Evolutionary conservation across 305 asterid species (phyloP).

Genomic region (Solanum aculeatissimum): DNA sequence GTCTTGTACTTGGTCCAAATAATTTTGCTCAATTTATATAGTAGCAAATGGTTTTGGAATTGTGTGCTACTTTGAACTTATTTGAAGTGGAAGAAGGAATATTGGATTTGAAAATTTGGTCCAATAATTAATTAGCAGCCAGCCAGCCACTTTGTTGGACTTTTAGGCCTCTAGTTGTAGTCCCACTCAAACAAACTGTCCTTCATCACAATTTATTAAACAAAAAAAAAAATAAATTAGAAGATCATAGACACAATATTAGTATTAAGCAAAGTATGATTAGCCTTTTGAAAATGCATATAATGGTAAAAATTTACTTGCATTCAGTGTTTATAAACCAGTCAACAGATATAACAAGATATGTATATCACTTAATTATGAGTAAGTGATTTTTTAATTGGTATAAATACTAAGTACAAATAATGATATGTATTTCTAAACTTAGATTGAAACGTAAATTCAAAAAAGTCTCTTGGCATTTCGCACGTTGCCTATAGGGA

Average conservation of each 20-base stretch:
- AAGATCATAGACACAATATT: not conserved
- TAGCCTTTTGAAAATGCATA: not conserved
- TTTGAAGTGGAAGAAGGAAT: not conserved
- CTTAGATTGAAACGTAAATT: not conserved
- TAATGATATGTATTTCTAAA: not conserved
- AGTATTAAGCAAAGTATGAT: not conserved
- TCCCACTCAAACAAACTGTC: conserved; percentile 8
- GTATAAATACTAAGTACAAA: not conserved
- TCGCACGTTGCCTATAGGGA: not conserved
- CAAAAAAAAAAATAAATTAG: not conserved
- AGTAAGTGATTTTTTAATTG: not conserved
- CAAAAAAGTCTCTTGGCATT: not conserved
- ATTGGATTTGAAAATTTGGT: not conserved
- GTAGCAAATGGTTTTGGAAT: not conserved
- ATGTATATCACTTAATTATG: not conserved
- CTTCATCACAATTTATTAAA: not conserved
- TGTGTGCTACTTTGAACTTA: not conserved
- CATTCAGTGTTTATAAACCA: not conserved
- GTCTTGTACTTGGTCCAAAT: not conserved
- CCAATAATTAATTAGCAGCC: conserved; percentile 2
- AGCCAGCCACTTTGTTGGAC: conserved; percentile 8
- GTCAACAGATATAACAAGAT: not conserved
- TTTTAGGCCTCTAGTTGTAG: conserved; percentile 3
- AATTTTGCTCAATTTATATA: not conserved
- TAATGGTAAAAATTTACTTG: not conserved